Conservation (phyloP, 2,329 filamentous ascomycete genomes). For the Epichloe gansuensis region DNA sequence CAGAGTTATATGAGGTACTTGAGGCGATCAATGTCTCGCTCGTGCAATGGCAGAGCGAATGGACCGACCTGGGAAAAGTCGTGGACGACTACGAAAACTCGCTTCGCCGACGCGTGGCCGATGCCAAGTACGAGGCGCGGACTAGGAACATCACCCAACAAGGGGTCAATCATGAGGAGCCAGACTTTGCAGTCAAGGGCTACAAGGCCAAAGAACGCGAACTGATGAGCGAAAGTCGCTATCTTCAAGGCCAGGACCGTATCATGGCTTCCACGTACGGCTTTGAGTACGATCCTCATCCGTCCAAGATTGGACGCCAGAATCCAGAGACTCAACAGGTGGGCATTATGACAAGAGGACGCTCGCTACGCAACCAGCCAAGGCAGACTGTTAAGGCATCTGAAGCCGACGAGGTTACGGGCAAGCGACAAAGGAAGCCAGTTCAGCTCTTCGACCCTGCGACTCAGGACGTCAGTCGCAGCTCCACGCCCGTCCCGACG, state of each 20-base stretch:
- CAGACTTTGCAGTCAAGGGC: conserved; percentile 43
- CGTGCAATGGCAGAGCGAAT: conserved; percentile 43
- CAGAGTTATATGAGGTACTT: conserved; percentile 33
- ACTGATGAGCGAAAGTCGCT: conserved; percentile 30
- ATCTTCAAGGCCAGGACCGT: conserved; percentile 41
- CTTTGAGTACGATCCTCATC: conserved; percentile 48
- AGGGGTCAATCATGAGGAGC: conserved; percentile 32
- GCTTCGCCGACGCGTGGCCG: conserved; percentile 35
- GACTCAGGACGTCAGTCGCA: conserved; percentile 37
- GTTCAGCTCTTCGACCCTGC: conserved; percentile 39
- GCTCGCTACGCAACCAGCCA: conserved; percentile 44
- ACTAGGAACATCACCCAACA: conserved; percentile 26
- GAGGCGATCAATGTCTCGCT: conserved; percentile 34
- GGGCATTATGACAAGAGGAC: conserved; percentile 38
- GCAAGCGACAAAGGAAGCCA: conserved; percentile 42
- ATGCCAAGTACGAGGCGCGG: conserved; percentile 34
- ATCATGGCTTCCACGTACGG: conserved; percentile 48
- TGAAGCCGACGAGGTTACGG: conserved; percentile 37
- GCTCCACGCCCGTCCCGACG: conserved; percentile 34
- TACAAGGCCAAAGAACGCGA: conserved; percentile 35
- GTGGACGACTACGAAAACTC: conserved; percentile 48
- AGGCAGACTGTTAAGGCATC: conserved; percentile 47
- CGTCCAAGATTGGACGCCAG: conserved; percentile 45
- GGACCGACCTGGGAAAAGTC: conserved; percentile 33
- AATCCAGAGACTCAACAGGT: conserved; percentile 41